Evolutionary conservation across 176 grass and related monocot genomes (phyloP), one percentile per base, ranked within the genome.

Genomic region (Juncus inflexus): DNA sequence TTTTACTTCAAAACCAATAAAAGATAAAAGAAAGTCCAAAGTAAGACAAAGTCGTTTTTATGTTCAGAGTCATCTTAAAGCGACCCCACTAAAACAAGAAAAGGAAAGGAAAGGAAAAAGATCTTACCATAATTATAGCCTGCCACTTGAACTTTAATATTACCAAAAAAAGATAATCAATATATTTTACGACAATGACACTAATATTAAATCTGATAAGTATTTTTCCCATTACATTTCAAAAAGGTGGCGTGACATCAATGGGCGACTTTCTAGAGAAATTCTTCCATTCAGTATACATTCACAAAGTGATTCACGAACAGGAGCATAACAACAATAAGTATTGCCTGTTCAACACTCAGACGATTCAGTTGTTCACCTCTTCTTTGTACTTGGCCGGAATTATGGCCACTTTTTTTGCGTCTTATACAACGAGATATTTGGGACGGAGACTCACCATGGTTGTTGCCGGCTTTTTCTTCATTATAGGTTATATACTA

Each of bases 171-270:
- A 28, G 19, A 28, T 28, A 28, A 28, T 28, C 19, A 28, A 28
- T 28, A 28, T 28, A 28, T 6, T 47, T 47, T 47, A 47, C 4
- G 9, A 47, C 9, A 47, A 9, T 47, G 9, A 47, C 43, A 47
- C 9, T 9, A 47, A 47, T 47, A 47, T 47, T 47, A 28, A 47
- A 47, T 47, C 9, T 47, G 36, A 71, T 60, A 19, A 0, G 52
- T 19, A 45, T 47, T 71, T 47, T 58, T 3, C 35, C 5, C 4
- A 71, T 71, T 45, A 10, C n/a, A 54, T 67, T 70, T 42, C 12
- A 40, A 58, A 16, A 71, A 76, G 73, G 73, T n/a, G 73, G 73
- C 3, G 73, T 76, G 60, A 76, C 61, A 45, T 58, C 73, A 53
- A 76, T 76, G 73, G 37, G 65, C 5, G 50, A 65, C 40, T 76